Percentiles rank a stretch among this genome's conserved stretches.
These are phyloP conservation scores for Talaromyces sp. DNA, from an alignment of 2,329 filamentous ascomycete species.

Conservation along the genomic window DNA sequence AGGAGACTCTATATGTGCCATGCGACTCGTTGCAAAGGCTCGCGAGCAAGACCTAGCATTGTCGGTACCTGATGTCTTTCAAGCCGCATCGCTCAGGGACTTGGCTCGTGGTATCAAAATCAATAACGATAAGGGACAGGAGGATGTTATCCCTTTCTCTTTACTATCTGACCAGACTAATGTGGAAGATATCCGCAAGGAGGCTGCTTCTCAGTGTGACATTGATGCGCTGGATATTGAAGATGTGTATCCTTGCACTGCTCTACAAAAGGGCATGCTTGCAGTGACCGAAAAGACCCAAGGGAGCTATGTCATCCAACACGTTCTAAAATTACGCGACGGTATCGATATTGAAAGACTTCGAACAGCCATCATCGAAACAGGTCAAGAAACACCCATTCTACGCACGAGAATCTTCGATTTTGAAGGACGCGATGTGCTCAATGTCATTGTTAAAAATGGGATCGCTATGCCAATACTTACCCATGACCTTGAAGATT, in stretches of 20 bases:
- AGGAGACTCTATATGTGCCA: slow-evolving; percentile 20
- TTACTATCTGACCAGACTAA: background rate
- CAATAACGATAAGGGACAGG: background rate
- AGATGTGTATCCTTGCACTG: slow-evolving; percentile 36
- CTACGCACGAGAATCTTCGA: slow-evolving; percentile 7
- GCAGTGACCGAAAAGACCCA: slow-evolving; percentile 43
- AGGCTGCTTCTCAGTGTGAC: slow-evolving; percentile 4
- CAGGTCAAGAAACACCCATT: background rate
- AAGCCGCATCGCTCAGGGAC: background rate
- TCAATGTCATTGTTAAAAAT: background rate
- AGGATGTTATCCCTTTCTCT: slow-evolving; percentile 1
- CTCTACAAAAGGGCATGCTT: slow-evolving; percentile 42
- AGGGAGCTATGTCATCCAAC: slow-evolving; percentile 19
- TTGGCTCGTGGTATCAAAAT: background rate
- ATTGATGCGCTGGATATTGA: background rate
- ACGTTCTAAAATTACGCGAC: background rate
- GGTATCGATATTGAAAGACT: background rate
- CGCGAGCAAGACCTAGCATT: slow-evolving; percentile 5
- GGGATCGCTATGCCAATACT: background rate
- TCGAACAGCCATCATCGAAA: background rate
- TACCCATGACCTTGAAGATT: background rate
- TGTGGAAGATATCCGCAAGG: background rate
- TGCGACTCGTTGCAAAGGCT: slow-evolving; percentile 15
- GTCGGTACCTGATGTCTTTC: slow-evolving; percentile 6
- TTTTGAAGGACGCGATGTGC: background rate